These are phyloP conservation scores for Huntiella abstrusa DNA, from an alignment of 2,329 filamentous ascomycete genomes.

Conservation along the genomic window DNA sequence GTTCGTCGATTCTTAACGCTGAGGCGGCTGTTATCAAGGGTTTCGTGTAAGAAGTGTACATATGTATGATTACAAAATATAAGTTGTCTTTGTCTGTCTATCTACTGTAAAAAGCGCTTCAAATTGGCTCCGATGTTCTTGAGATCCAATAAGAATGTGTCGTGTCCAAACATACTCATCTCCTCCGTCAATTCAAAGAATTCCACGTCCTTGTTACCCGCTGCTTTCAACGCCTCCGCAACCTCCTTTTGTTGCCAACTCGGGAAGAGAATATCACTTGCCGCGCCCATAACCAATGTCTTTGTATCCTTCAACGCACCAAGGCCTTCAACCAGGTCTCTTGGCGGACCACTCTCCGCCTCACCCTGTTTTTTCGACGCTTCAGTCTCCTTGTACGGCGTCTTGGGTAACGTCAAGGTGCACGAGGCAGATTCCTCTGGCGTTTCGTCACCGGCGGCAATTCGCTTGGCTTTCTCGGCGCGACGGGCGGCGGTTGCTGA, in stretches of 20 bases:
- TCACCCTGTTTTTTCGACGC: conserved; percentile 22
- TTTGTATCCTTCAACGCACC: conserved; percentile 54
- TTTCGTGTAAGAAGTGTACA: conserved; percentile 36
- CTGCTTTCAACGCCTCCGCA: conserved; percentile 57
- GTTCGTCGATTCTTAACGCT: conserved; percentile 84
- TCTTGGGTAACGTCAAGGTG: conserved; percentile 62
- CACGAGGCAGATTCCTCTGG: conserved; percentile 30
- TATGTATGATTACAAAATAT: not conserved
- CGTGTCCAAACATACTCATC: conserved; percentile 85
- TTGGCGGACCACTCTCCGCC: conserved; percentile 36
- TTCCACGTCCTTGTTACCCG: conserved; percentile 63
- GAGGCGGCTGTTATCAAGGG: conserved; percentile 85
- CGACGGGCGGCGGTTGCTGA: conserved; percentile 42
- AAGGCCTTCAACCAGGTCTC: conserved; percentile 64
- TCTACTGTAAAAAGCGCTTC: conserved; percentile 46
- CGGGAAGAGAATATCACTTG: conserved; percentile 89
- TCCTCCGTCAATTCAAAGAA: conserved; percentile 90
- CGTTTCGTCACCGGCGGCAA: conserved; percentile 36
- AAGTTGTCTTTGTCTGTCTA: not conserved
- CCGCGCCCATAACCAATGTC: conserved; percentile 78
- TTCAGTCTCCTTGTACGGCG: conserved; percentile 72
- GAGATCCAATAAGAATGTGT: conserved; percentile 85
- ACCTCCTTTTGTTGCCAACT: conserved; percentile 97
- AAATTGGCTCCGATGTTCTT: conserved; percentile 79
- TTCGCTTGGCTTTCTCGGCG: conserved; percentile 35